Evolutionary conservation across 2,329 filamentous ascomycete species (phyloP).

Genomic region (Aureobasidium sp.): DNA sequence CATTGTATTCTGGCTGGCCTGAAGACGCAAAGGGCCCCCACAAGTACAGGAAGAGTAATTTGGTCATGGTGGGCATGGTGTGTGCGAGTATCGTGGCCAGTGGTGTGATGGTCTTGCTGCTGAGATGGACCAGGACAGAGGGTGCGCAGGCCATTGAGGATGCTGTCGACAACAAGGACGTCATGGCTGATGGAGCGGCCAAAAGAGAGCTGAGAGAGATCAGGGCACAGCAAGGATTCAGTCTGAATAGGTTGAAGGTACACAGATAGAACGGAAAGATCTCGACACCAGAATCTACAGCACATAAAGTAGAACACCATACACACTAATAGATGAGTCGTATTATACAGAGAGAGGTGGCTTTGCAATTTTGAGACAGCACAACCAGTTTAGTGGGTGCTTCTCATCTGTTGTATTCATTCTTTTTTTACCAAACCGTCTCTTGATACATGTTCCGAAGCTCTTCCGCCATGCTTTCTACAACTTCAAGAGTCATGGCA

Average conservation of each 20-base stretch:
- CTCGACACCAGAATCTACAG: not conserved
- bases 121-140: conserved; percentile 34
- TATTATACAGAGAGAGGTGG: not conserved
- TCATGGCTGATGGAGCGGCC: conserved; percentile 33
- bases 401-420: not conserved
- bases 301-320: not conserved
- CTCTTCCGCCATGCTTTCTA: not conserved
- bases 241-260: conserved; percentile 2
- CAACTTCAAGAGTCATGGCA: not conserved
- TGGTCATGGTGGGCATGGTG: conserved; percentile 81
- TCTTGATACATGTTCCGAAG: not conserved
- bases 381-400: too few relatives aligned
- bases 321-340: not conserved
- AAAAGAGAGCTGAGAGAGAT: conserved; percentile 25
- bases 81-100: conserved; percentile 68
- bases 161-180: conserved; percentile 14
- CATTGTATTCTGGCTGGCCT: conserved; percentile 79
- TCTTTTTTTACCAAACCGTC: not conserved
- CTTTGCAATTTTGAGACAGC: not conserved
- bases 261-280: not conserved
- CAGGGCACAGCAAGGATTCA: not conserved
- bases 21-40: conserved; percentile 56
- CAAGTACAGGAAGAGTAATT: conserved; percentile 74
- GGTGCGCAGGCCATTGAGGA: conserved; percentile 24
- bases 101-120: conserved; percentile 56